These are phyloP conservation scores for Hanseniaspora jakobsenii DNA, from an alignment of 805 yeast genomes.

Conservation along the genomic window DNA sequence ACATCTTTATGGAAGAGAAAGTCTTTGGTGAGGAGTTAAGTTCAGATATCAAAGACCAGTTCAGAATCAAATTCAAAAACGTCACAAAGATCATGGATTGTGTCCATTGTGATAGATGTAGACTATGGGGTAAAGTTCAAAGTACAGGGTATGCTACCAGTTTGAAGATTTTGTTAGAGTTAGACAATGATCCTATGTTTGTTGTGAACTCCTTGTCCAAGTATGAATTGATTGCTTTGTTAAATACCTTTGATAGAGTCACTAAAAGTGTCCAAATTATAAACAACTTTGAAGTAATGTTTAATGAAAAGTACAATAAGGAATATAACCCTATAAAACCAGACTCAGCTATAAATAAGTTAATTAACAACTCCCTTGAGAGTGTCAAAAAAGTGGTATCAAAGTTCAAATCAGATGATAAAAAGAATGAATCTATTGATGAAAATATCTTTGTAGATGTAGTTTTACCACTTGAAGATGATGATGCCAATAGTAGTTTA, in stretches of 20 bases:
- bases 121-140: constrained; percentile 96
- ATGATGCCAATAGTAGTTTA: not conserved
- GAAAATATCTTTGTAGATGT: constrained; percentile 15
- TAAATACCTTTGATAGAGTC: constrained; percentile 85
- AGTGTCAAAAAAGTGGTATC: not conserved
- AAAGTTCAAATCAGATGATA: no score
- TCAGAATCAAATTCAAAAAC: constrained; percentile 72
- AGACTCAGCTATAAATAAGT: constrained; percentile 26
- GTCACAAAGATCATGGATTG: constrained; percentile 93
- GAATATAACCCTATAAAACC: constrained; percentile 21
- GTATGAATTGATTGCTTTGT: constrained; percentile 76
- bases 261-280: constrained; percentile 74
- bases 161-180: constrained; percentile 74
- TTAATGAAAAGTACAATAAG: constrained; percentile 27
- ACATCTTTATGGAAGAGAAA: constrained; percentile 40
- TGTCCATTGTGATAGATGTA: constrained; percentile 95
- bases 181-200: constrained; percentile 38
- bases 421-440: constrained; percentile 3
- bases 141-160: constrained; percentile 97
- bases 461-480: not conserved
- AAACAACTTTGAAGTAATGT: constrained; percentile 52
- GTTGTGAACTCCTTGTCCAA: constrained; percentile 52
- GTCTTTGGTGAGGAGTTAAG: constrained; percentile 37
- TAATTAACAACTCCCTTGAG: constrained; percentile 20
- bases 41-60: constrained; percentile 61